Percentiles rank a stretch among this genome's conserved stretches.
These are phyloP conservation scores for Podaxis pistillaris DNA, from an alignment of 768 basidiomycete genomes.

Conservation along the genomic window DNA sequence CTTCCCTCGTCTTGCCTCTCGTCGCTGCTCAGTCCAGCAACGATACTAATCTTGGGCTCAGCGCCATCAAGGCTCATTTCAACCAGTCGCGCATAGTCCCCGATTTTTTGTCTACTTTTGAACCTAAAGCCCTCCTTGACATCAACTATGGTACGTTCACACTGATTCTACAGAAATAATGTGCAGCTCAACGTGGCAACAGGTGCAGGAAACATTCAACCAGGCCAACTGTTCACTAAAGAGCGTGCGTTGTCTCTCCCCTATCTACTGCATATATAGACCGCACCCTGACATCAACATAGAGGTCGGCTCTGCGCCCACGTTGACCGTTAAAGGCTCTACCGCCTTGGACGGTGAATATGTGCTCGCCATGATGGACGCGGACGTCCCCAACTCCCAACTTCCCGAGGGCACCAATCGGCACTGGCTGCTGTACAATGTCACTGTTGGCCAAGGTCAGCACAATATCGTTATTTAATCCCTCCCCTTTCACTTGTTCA, in stretches of 20 bases:
- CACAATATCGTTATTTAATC: conserved; percentile 27
- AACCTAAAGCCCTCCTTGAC: conserved; percentile 55
- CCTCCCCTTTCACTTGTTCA: not conserved
- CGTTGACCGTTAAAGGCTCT: conserved; percentile 47
- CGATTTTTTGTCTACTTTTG: conserved; percentile 55
- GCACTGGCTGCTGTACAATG: conserved; percentile 81
- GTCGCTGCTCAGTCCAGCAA: conserved; percentile 38
- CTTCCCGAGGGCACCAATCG: conserved; percentile 59
- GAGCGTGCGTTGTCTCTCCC: conserved; percentile 44
- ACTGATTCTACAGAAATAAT: not conserved
- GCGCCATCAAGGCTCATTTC: conserved; percentile 70
- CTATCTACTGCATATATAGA: not conserved
- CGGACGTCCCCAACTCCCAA: conserved; percentile 62
- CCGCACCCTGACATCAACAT: not conserved
- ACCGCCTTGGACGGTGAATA: conserved; percentile 51
- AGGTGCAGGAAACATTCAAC: conserved; percentile 46
- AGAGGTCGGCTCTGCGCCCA: conserved; percentile 61
- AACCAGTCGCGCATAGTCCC: conserved; percentile 60
- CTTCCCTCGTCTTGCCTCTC: conserved; percentile 40
- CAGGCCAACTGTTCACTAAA: conserved; percentile 59
- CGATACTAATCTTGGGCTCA: conserved; percentile 42
- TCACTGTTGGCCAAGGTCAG: conserved; percentile 31
- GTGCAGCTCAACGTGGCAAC: conserved; percentile 10
- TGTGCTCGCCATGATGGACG: conserved; percentile 77
- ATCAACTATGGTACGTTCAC: conserved; percentile 41